These are phyloP conservation scores for Penicillium sp. DNA, from an alignment of 2,329 filamentous ascomycete species.

Conservation along the genomic window DNA sequence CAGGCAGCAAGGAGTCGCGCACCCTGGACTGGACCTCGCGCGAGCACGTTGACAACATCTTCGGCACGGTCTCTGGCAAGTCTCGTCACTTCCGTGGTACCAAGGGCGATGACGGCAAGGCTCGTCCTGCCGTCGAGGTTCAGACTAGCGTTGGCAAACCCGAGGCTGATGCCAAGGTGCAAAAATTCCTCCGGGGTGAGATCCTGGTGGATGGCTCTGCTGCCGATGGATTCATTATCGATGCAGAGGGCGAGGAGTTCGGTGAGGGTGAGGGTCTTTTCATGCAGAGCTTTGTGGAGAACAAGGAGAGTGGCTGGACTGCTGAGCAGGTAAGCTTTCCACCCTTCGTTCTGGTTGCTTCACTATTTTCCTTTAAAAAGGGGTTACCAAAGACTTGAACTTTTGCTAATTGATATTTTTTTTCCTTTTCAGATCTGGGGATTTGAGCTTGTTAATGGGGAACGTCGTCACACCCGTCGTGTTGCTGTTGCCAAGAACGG, in stretches of 20 bases:
- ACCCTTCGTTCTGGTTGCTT: too few relatives aligned
- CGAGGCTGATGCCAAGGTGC: slow-evolving; percentile 42
- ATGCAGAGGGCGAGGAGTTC: slow-evolving; percentile 51
- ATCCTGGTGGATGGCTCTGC: slow-evolving; percentile 59
- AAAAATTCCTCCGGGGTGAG: slow-evolving; percentile 46
- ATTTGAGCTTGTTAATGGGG: slow-evolving; percentile 48
- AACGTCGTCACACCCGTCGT: slow-evolving; percentile 48
- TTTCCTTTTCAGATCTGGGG: slow-evolving; percentile 56
- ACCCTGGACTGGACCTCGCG: slow-evolving; percentile 62
- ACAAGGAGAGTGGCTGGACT: slow-evolving; percentile 56
- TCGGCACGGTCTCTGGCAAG: slow-evolving; percentile 70
- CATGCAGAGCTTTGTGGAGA: slow-evolving; percentile 57
- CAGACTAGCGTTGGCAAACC: slow-evolving; percentile 43
- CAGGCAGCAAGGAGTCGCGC: slow-evolving; percentile 65
- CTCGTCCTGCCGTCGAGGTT: slow-evolving; percentile 40
- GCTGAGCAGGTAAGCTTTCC: slow-evolving; percentile 58
- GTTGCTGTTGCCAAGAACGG: slow-evolving; percentile 45
- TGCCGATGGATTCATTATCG: slow-evolving; percentile 63
- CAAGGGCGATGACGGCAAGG: slow-evolving; percentile 43
- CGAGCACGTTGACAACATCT: slow-evolving; percentile 77
- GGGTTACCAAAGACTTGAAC: too few relatives aligned
- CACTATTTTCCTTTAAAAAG: too few relatives aligned
- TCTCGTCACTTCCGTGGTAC: slow-evolving; percentile 54
- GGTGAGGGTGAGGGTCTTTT: slow-evolving; percentile 49
- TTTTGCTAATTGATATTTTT: slow-evolving; percentile 4